These are phyloP conservation scores for Aspergillus campestris DNA, from an alignment of 495 filamentous ascomycete species.

Conservation along the genomic window DNA sequence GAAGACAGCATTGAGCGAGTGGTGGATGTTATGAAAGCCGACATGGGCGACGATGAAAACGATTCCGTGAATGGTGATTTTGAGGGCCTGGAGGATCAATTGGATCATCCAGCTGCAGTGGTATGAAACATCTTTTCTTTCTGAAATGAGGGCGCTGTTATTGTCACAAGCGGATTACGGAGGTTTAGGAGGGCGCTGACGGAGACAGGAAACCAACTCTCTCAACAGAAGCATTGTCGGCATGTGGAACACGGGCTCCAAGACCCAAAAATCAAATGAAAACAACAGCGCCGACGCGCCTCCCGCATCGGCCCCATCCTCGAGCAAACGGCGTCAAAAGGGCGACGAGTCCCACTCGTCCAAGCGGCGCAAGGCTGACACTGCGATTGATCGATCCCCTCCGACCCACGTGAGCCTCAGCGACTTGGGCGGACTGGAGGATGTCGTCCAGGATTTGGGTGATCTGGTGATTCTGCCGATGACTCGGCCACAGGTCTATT, in stretches of 20 bases:
- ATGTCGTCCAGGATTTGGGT: conserved; percentile 66
- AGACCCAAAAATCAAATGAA: conserved; percentile 26
- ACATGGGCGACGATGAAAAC: conserved; percentile 46
- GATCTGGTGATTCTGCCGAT: conserved; percentile 79
- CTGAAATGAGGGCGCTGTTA: neutral
- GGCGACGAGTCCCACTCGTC: conserved; percentile 57
- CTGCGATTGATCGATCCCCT: conserved; percentile 52
- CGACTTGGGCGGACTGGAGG: conserved; percentile 80
- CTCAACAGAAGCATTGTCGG: conserved; percentile 69
- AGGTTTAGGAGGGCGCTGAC: neutral
- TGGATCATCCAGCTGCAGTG: conserved; percentile 12
- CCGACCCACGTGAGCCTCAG: conserved; percentile 68
- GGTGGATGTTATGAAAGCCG: conserved; percentile 62
- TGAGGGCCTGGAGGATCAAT: conserved; percentile 48
- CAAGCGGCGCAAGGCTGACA: conserved; percentile 57
- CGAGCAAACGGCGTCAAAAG: conserved; percentile 41
- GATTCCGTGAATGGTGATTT: conserved; percentile 56
- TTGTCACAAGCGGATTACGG: neutral
- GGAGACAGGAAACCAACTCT: conserved; percentile 49
- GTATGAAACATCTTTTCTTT: conserved; percentile 11
- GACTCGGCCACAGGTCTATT: conserved; percentile 58
- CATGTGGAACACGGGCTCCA: conserved; percentile 50
- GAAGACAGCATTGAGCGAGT: conserved; percentile 84
- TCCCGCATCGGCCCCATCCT: conserved; percentile 18
- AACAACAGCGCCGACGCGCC: conserved; percentile 15